A percentile compares a stretch with the other conserved stretches of the same genome.
phyloP scores from a whole-genome alignment of 1,284 basidiomycete genomes.

The Mycena sp. region DNA sequence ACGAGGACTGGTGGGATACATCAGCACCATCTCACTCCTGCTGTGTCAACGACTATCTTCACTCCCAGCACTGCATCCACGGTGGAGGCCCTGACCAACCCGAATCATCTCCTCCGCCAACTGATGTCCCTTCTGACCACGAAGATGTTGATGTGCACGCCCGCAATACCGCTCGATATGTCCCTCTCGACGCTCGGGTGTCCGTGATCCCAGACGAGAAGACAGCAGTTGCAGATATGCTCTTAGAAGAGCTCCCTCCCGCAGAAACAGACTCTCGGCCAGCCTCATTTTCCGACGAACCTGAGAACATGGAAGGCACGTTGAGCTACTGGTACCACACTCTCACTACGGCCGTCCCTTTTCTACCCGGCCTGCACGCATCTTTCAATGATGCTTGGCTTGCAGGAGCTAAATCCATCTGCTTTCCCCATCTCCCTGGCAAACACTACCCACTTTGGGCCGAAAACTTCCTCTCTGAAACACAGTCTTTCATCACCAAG shows the following conservation, averaged over 20 bases:
- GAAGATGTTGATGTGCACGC: background rate
- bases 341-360: background rate
- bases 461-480: slow-evolving; percentile 11
- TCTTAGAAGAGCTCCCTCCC: background rate
- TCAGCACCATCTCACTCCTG: no score
- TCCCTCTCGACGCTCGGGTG: background rate
- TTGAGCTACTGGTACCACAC: background rate
- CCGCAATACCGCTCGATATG: background rate
- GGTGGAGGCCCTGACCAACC: no score
- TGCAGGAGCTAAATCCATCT: background rate
- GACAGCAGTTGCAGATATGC: background rate
- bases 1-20: no score
- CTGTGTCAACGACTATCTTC: no score
- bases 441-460: slow-evolving; percentile 6
- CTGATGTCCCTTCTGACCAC: no score
- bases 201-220: background rate
- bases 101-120: no score
- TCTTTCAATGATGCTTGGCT: slow-evolving; percentile 6
- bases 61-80: no score
- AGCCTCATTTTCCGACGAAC: background rate
- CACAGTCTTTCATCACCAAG: background rate
- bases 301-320: background rate
- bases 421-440: slow-evolving; percentile 1
- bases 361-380: background rate
- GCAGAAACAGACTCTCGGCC: background rate